Evolutionary conservation across 768 basidiomycete species (phyloP).

Genomic region (Coprinopsis strossmayeri): DNA sequence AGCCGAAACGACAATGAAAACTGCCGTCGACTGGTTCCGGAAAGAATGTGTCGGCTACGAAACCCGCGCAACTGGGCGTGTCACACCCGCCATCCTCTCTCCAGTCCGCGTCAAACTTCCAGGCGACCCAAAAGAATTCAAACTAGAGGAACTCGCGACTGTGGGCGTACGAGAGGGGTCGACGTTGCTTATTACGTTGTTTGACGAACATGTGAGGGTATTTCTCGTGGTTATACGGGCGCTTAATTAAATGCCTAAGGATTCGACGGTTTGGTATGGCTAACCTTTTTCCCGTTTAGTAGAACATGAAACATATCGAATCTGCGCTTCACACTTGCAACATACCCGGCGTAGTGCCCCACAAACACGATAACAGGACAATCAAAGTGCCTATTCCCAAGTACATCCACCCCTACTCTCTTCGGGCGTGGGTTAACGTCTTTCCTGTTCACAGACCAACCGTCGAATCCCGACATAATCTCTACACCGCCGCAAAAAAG

Average conservation of each 20-base stretch:
- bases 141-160: slow-evolving; percentile 69
- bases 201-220: slow-evolving; percentile 64
- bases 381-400: slow-evolving; percentile 78
- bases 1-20: slow-evolving; percentile 56
- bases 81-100: slow-evolving; percentile 65
- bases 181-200: slow-evolving; percentile 65
- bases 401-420: slow-evolving; percentile 29
- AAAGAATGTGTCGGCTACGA: slow-evolving; percentile 72
- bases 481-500: slow-evolving; percentile 49
- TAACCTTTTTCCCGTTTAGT: slow-evolving; percentile 25
- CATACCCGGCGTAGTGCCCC: slow-evolving; percentile 66
- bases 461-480: slow-evolving; percentile 56
- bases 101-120: slow-evolving; percentile 57
- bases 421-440: not conserved
- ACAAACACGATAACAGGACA: slow-evolving; percentile 62
- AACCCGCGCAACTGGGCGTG: slow-evolving; percentile 66
- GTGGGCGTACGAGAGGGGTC: slow-evolving; percentile 78
- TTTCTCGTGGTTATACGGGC: not conserved
- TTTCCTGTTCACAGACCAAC: slow-evolving; percentile 50
- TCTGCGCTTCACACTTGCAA: slow-evolving; percentile 71
- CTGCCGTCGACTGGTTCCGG: slow-evolving; percentile 64
- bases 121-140: slow-evolving; percentile 29
- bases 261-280: slow-evolving; percentile 6
- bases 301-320: slow-evolving; percentile 75
- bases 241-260: not conserved